A percentile compares a stretch with the other conserved stretches of the same genome.
phyloP scores from a whole-genome alignment of 306 rosid genomes.

The Purshia tridentata region DNA sequence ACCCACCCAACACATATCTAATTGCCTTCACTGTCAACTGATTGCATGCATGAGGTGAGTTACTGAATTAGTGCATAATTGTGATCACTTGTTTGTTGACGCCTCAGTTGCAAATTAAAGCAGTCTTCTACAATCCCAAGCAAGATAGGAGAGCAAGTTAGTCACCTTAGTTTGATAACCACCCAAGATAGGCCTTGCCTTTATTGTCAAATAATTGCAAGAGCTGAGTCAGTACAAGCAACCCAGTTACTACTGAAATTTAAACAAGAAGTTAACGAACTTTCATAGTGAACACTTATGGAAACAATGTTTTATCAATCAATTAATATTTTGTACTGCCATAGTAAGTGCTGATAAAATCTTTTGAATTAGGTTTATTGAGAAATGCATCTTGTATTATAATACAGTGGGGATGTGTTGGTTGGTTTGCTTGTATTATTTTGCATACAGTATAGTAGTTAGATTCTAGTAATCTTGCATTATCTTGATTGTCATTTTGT shows the following conservation, averaged over 20 bases:
- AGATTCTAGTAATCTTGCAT: neutral
- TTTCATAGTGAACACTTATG: neutral
- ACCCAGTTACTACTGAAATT: neutral
- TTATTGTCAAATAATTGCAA: neutral
- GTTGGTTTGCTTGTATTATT: neutral
- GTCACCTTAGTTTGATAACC: neutral
- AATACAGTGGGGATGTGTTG: neutral
- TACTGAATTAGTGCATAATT: neutral
- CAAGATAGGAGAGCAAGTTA: too few species aligned
- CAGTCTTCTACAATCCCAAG: too few species aligned
- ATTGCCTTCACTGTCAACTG: neutral
- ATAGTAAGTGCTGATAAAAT: neutral
- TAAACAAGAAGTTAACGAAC: neutral
- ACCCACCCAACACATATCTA: neutral
- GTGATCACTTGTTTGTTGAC: neutral
- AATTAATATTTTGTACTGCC: neutral
- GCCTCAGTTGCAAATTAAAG: neutral
- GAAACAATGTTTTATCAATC: neutral
- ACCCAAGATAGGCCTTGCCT: neutral
- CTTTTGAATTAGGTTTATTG: neutral
- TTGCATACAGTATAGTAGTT: neutral
- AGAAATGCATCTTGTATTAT: neutral
- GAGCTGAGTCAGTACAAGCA: neutral
- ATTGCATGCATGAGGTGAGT: neutral
- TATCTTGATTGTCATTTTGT: neutral